Conservation (phyloP, 2,329 filamentous ascomycete genomes). For the Pseudocercospora fijiensis region DNA sequence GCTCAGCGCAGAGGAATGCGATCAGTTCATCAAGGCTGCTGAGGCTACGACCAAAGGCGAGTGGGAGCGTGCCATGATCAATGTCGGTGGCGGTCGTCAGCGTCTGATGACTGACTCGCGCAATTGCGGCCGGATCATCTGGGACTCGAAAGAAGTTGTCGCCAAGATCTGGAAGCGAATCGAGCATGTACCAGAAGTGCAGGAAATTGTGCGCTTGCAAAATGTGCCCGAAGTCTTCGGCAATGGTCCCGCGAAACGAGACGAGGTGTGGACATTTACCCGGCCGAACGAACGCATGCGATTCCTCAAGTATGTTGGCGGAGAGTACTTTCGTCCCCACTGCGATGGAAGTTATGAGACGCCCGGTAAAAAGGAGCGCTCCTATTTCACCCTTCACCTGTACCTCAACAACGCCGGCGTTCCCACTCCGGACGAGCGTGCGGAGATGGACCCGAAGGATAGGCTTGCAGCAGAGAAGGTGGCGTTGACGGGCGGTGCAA, state of each 20-base stretch:
- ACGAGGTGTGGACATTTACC: slow-evolving; percentile 45
- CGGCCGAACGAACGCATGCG: slow-evolving; percentile 71
- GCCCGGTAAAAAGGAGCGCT: slow-evolving; percentile 51
- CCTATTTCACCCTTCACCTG: slow-evolving; percentile 57
- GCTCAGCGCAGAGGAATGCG: slow-evolving; percentile 64
- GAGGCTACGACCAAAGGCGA: slow-evolving; percentile 46
- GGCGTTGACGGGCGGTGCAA: slow-evolving; percentile 54
- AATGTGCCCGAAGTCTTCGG: slow-evolving; percentile 48
- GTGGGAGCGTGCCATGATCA: slow-evolving; percentile 70
- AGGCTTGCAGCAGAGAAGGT: slow-evolving; percentile 16
- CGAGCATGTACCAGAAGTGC: slow-evolving; percentile 50
- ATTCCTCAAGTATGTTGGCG: slow-evolving; percentile 69
- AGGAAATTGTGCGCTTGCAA: slow-evolving; percentile 42
- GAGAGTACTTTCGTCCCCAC: slow-evolving; percentile 74
- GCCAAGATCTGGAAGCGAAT: slow-evolving; percentile 63
- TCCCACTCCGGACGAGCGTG: slow-evolving; percentile 20
- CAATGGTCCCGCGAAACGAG: slow-evolving; percentile 43
- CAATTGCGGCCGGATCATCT: slow-evolving; percentile 75
- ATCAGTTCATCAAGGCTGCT: slow-evolving; percentile 53
- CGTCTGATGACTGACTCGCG: slow-evolving; percentile 58
- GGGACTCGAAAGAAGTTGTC: slow-evolving; percentile 64
- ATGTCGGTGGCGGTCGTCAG: slow-evolving; percentile 63
- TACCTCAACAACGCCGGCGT: slow-evolving; percentile 41
- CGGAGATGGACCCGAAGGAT: slow-evolving; percentile 32
- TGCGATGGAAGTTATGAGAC: slow-evolving; percentile 65